These are phyloP conservation scores for Suhomyces xylopsoci DNA, from an alignment of 805 yeast genomes.

Conservation along the genomic window DNA sequence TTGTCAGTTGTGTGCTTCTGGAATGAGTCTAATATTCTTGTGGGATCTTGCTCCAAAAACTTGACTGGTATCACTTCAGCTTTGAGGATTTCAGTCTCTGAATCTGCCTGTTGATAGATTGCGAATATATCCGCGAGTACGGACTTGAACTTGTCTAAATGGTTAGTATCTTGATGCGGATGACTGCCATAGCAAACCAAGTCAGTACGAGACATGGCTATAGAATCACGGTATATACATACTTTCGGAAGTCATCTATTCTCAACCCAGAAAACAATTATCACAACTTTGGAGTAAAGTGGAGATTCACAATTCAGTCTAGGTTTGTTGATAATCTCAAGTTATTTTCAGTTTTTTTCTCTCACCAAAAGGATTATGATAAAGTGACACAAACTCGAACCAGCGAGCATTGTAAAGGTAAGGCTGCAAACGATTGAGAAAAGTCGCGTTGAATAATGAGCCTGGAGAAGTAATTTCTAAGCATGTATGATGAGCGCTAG, in stretches of 20 bases:
- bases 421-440: neutral
- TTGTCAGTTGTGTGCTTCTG: conserved; percentile 30
- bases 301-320: neutral
- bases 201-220: neutral
- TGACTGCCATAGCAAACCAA: neutral
- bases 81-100: conserved; percentile 16
- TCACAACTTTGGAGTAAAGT: neutral
- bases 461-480: neutral
- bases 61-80: conserved; percentile 36
- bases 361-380: neutral
- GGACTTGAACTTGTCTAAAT: conserved; percentile 4
- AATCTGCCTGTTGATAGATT: conserved; percentile 28
- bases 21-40: conserved; percentile 42
- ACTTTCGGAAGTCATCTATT: conserved; percentile 2
- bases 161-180: neutral
- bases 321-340: neutral
- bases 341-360: neutral
- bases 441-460: neutral
- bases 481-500: neutral
- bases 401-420: neutral
- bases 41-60: conserved; percentile 47
- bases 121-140: conserved; percentile 21
- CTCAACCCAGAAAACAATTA: neutral
- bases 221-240: neutral
- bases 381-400: conserved; percentile 1